Evolutionary conservation across 2,329 filamentous ascomycete species (phyloP), one percentile per base, ranked within the genome.

Genomic region (Diaporthe caulivora): DNA sequence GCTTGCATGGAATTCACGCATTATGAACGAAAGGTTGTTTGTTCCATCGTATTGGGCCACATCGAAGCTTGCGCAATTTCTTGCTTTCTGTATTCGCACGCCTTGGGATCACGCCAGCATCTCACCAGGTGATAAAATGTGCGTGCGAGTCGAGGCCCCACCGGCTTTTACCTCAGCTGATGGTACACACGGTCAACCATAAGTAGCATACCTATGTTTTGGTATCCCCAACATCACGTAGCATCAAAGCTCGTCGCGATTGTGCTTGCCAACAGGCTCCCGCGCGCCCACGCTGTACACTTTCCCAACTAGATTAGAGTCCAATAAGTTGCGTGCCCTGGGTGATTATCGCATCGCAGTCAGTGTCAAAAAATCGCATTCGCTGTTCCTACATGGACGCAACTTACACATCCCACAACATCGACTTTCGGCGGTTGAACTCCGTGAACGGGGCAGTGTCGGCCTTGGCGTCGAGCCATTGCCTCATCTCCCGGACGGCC

Each of bases 291-390:
- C 18, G 21, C 29, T 51, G 21, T 65, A 65, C 3, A 51, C 21
- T n/a, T 29, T 65, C 2, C 62, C 62, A 9, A n/a, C 44, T 24
- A 44, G 62, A 17, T 51, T 49, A 6, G 17, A 65, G 17, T 11
- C 17, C 13, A 51, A 8, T 17, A 65, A 29, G 1, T 37, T 34
- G 18, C 15, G 29, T 7, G 47, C 17, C 2, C 62, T 65, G 9
- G 31, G 1, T 26, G 8, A 15, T n/a, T n/a, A n/a, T n/a, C n/a
- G n/a, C 11, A 2, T 0, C 11, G 2, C 3, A 2, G 0, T 65
- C 10, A 65, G 62, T n/a, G 18, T 3, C 7, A 8, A 1, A 18
- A 18, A 7, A 13, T 13, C 1, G 18, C 2, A 7, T 5, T 6
- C 49, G 15, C n/a, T 34, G 60, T n/a, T 9, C 3, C 13, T 17